Evolutionary conservation across 805 yeast genomes (phyloP), one percentile per base, ranked within the genome.

Genomic region (Candida takata): DNA sequence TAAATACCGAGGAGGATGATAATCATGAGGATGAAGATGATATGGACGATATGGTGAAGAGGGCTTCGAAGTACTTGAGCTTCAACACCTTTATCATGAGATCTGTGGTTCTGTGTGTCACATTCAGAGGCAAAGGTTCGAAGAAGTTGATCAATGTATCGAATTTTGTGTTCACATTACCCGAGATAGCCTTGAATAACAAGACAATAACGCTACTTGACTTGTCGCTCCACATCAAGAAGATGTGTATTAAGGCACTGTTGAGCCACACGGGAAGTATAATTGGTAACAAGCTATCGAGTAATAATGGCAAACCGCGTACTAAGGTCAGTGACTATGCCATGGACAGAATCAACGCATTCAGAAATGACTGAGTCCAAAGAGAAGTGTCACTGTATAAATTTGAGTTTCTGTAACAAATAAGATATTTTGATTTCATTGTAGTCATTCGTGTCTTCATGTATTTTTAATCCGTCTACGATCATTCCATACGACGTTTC

Each of bases 181-280:
- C 96, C 4, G 61, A 61, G 3, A 58, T 84, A 34, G 57, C 61
- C 34, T 74, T 81, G 48, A 50, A 58, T 24, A 77, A 81, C 54
- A 74, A 74, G 62, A 70, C 82, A 5, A 80, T 94, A 84, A 76
- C 87, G 1, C 64, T 74, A 33, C 63, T 76, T 36, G 97, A 88
- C 45, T 60, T 88, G 28, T 64, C 79, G 3, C 51, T 70, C 48
- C 67, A 72, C 21, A 51, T 88, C 37, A 78, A 79, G 53, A 80
- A 75, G 50, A 77, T 76, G 25, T 49, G 80, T n/a, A 58, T 77
- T 26, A 77, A 70, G 51, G 65, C 78, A 2, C 57, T 81, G 15
- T 46, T 81, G 36, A 65, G 65, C 31, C 86, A 82, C 47, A 70
- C 88, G 0, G 96, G 95, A 4, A 76, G 79, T 39, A 72, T 90